Percentiles rank a stretch among this genome's conserved stretches.
Conservation (phyloP, 805 yeast species). For the Geotrichum ghanense region DNA sequence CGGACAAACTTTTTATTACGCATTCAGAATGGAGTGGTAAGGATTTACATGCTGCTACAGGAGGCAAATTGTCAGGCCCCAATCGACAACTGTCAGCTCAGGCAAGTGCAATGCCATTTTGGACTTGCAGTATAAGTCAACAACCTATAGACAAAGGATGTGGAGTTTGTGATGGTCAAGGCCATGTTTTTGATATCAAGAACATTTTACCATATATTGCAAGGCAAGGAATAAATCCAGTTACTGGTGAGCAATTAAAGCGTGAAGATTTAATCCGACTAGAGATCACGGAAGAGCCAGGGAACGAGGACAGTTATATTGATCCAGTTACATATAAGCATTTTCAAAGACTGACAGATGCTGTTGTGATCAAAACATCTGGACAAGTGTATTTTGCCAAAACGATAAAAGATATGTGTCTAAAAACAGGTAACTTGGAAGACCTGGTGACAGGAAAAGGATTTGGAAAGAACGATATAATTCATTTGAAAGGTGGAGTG, state of each 20-base stretch:
- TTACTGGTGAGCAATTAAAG: conserved; percentile 20
- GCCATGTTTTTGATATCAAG: conserved; percentile 24
- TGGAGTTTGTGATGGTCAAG: conserved; percentile 20
- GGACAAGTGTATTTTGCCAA: conserved; percentile 24
- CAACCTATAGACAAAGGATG: conserved; percentile 20
- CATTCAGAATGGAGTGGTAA: conserved; percentile 25
- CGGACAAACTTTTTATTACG: conserved; percentile 27
- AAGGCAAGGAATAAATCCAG: conserved; percentile 21
- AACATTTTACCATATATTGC: conserved; percentile 20
- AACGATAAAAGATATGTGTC: conserved; percentile 20
- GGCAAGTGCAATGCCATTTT: conserved; percentile 19
- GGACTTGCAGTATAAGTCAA: conserved; percentile 23
- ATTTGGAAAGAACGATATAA: conserved; percentile 20
- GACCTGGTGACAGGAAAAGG: conserved; percentile 24
- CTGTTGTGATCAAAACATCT: conserved; percentile 20
- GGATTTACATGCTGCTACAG: conserved; percentile 20
- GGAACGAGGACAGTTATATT: conserved; percentile 16
- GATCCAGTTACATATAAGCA: conserved; percentile 27
- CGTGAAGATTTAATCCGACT: conserved; percentile 17
- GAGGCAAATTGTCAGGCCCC: conserved; percentile 14
- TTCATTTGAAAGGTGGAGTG: conserved; percentile 14
- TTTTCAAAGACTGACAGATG: conserved; percentile 16
- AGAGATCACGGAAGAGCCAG: conserved; percentile 12
- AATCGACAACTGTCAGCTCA: conserved; percentile 4
- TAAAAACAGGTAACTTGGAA: conserved; percentile 19